Evolutionary conservation across 331 rosid genomes (phyloP), one percentile per base, ranked within the genome.

Genomic region (Quercus phellos): DNA sequence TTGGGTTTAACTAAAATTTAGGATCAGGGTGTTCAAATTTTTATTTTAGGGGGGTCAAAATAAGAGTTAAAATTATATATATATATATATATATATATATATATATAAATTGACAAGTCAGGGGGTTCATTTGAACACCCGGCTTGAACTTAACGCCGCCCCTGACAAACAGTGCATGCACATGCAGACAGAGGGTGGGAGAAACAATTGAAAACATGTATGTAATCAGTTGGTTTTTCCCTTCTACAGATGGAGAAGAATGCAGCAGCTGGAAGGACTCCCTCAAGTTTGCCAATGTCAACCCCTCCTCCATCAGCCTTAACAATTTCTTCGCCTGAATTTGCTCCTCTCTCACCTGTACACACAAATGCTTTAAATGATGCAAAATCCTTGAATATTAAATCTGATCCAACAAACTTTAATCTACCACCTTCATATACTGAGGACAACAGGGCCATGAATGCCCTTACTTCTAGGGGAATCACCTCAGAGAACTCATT

Each of bases 251-350:
- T 95, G 98, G 99, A 91, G 84, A 95, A 91, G 89, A 95, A 90
- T 86, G 97, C 99, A 34, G 94, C 98, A 11, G 97, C 99, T 38
- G 99, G 99, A 79, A 91, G 96, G 91, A 92, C 99, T 8, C 99
- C 98, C 46, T 87, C 99, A 2, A 92, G 94, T 78, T 54, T 95
- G 80, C 99, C 99, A 14, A 70, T 95, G 92, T 81, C 98, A 6
- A 95, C 99, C 64, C 99, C 99, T 72, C 99, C 99, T 55, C 97
- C 99, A 1, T 90, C 96, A 29, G 84, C 97, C 69, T 80, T 91
- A 55, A 89, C 76, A 68, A 60, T 74, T 69, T 88, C 99, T 74
- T 92, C 99, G 5, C 99, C 99, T 24, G 99, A 95, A 66, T 90
- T 91, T 81, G 87, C 93, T 4, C 90, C 96, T 50, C 91, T 95